These are phyloP conservation scores for Xylaria polymorpha DNA, from an alignment of 2,329 filamentous ascomycete genomes.

Conservation along the genomic window DNA sequence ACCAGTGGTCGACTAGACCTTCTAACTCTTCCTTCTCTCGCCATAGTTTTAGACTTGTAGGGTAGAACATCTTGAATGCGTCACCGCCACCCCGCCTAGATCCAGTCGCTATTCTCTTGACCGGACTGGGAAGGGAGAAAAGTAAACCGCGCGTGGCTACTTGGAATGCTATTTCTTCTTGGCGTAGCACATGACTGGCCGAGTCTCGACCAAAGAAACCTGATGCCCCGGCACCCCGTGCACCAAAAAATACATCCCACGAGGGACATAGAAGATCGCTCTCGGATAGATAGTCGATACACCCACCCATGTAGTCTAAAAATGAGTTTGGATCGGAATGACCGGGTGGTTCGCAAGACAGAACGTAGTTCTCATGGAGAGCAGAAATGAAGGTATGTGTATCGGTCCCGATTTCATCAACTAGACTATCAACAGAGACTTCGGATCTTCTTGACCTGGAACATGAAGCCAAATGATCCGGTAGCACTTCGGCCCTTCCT, in stretches of 20 bases:
- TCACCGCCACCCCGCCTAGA: conserved; percentile 63
- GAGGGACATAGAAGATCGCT: conserved; percentile 86
- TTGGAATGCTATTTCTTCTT: conserved; percentile 95
- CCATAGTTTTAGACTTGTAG: conserved; percentile 86
- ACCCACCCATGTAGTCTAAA: conserved; percentile 83
- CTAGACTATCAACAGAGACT: conserved; percentile 78
- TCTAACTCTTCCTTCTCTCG: conserved; percentile 84
- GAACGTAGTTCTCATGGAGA: conserved; percentile 91
- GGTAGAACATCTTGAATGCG: conserved; percentile 92
- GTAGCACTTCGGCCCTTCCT: conserved; percentile 65
- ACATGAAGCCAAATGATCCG: conserved; percentile 66
- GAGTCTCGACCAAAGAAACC: conserved; percentile 65
- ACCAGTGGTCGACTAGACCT: conserved; percentile 76
- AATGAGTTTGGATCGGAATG: conserved; percentile 67
- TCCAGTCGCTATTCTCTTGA: conserved; percentile 72
- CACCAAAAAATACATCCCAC: conserved; percentile 74
- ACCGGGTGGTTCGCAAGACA: conserved; percentile 77
- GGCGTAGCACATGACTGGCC: conserved; percentile 79
- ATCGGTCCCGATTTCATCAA: conserved; percentile 94
- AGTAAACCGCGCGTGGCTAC: conserved; percentile 87
- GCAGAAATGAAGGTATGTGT: conserved; percentile 89
- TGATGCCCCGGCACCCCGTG: conserved; percentile 61
- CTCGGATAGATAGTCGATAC: conserved; percentile 86
- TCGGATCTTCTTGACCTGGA: conserved; percentile 72
- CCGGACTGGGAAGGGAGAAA: conserved; percentile 85